Percentiles rank a stretch among this genome's conserved stretches.
phyloP scores from a whole-genome alignment of 768 basidiomycete genomes.

The Sporobolomyces phaffii region DNA sequence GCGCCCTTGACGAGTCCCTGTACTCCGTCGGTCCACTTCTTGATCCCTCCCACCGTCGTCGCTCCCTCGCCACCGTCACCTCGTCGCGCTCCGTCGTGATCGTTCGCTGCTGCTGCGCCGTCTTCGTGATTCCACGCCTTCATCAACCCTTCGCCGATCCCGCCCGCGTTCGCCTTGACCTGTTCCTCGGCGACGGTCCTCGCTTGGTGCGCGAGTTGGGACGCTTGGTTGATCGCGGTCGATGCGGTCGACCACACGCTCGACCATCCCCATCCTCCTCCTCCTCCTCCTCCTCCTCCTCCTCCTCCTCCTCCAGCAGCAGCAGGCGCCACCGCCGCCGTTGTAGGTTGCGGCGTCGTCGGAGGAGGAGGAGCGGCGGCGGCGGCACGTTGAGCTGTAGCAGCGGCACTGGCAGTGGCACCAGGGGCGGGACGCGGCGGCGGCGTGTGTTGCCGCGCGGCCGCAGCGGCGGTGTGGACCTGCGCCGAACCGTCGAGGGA shows the following conservation, averaged over 20 bases:
- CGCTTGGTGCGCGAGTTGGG: conserved; percentile 46
- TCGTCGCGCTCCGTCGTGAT: conserved; percentile 20
- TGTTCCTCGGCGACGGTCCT: conserved; percentile 84
- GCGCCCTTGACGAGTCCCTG: conserved; percentile 80
- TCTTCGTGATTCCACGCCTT: conserved; percentile 27
- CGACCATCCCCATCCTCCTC: conserved; percentile 41
- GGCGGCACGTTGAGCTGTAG: too few relatives aligned
- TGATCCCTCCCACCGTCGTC: conserved; percentile 53
- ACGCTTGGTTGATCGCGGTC: conserved; percentile 36
- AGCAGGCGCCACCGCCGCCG: background rate
- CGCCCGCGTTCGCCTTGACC: conserved; percentile 55
- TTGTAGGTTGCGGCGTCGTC: background rate
- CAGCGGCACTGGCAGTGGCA: too few relatives aligned
- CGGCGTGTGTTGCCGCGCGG: background rate
- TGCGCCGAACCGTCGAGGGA: too few relatives aligned
- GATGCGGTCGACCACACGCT: conserved; percentile 37
- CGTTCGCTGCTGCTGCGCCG: conserved; percentile 42
- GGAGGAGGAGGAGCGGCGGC: background rate
- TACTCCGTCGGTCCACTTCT: conserved; percentile 79
- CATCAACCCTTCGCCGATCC: conserved; percentile 33
- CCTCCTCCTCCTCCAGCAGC: conserved; percentile 20
- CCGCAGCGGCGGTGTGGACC: background rate
- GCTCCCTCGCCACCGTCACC: conserved; percentile 55
- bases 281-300: conserved; percentile 34
- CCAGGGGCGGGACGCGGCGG: too few relatives aligned